Evolutionary conservation across 2,329 filamentous ascomycete species (phyloP).

Genomic region (Fusarium nematophilum): DNA sequence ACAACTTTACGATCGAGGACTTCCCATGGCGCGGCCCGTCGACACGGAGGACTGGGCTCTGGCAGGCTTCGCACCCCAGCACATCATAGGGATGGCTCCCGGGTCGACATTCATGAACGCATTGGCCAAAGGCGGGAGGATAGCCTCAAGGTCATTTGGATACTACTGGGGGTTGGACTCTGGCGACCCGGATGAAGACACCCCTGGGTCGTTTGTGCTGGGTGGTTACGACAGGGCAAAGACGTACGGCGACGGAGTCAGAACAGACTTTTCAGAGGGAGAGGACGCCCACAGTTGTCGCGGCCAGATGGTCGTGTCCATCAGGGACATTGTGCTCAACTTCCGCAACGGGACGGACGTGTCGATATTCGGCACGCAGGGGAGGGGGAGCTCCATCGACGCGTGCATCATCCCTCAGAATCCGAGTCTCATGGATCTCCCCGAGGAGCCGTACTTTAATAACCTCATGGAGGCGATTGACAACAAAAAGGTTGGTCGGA

Average conservation of each 20-base stretch:
- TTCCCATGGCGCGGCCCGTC: slow-evolving; percentile 16
- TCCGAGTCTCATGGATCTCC: slow-evolving; percentile 19
- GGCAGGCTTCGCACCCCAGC: slow-evolving; percentile 7
- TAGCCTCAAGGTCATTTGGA: slow-evolving; percentile 11
- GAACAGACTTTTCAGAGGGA: neutral
- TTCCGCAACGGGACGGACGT: slow-evolving; percentile 19
- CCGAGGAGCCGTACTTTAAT: slow-evolving; percentile 4
- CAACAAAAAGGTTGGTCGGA: neutral
- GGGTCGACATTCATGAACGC: slow-evolving; percentile 20
- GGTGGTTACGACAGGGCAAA: slow-evolving; percentile 31
- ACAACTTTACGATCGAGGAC: slow-evolving; percentile 6
- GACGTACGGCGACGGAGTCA: slow-evolving; percentile 13
- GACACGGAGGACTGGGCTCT: neutral
- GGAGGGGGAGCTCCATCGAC: neutral
- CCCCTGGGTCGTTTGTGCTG: slow-evolving; percentile 13
- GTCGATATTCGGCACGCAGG: slow-evolving; percentile 15
- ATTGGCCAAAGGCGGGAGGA: neutral
- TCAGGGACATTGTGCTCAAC: slow-evolving; percentile 22
- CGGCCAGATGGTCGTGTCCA: slow-evolving; percentile 9
- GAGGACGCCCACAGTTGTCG: neutral
- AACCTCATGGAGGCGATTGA: slow-evolving; percentile 7
- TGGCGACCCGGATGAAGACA: slow-evolving; percentile 2
- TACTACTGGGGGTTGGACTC: slow-evolving; percentile 31
- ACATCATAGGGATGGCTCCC: slow-evolving; percentile 27
- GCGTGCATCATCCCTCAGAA: slow-evolving; percentile 24